phyloP scores from a whole-genome alignment of 441 rosid genomes.

The Jatropha podagrica region DNA sequence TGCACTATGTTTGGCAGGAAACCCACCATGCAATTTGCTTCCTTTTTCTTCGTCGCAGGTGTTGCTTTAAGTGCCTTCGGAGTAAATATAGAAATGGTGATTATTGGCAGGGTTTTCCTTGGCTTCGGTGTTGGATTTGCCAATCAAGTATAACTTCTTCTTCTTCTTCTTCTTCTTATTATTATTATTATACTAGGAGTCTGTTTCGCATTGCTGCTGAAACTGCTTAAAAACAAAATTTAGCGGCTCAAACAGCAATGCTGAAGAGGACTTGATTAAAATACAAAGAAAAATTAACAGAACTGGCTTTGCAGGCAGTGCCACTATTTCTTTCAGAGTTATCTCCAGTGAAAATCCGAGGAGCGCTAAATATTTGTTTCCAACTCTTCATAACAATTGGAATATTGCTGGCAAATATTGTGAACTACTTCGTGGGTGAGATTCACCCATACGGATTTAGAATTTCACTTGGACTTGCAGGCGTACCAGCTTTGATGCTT shows the following conservation, averaged over 20 bases:
- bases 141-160: constrained; percentile 16
- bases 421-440: constrained; percentile 9
- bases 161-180: not conserved
- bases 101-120: constrained; percentile 20
- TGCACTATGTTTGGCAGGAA: constrained; percentile 28
- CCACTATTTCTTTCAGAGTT: constrained; percentile 22
- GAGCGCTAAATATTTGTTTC: constrained; percentile 23
- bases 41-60: constrained; percentile 22
- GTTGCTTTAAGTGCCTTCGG: constrained; percentile 19
- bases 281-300: too few species aligned
- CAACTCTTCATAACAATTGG: constrained; percentile 23
- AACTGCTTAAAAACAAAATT: too few species aligned
- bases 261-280: too few species aligned
- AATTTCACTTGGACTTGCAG: constrained; percentile 26
- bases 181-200: not conserved
- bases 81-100: constrained; percentile 18
- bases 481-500: constrained; percentile 18
- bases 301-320: constrained; percentile 16
- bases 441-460: constrained; percentile 21
- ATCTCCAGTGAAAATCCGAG: constrained; percentile 18
- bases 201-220: not conserved
- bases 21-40: constrained; percentile 35
- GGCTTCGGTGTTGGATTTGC: constrained; percentile 26
- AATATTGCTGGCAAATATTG: constrained; percentile 21
- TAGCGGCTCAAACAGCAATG: too few species aligned